phyloP scores from a whole-genome alignment of 176 grass and related monocot genomes.

The Chrysopogon serrulatus region DNA sequence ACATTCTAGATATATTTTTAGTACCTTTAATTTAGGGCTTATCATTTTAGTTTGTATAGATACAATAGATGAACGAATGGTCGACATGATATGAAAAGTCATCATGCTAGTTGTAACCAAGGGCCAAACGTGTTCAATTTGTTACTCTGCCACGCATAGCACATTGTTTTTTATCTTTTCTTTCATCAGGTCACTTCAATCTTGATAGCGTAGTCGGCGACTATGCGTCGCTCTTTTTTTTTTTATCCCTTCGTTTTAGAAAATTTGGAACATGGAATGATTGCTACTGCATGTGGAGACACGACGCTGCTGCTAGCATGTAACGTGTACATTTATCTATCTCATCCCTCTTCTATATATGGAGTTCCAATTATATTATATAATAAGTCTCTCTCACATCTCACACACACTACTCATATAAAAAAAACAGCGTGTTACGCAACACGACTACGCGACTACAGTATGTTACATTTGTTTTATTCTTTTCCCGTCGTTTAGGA shows the following conservation, averaged over 20 bases:
- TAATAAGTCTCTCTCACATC: too few relatives aligned
- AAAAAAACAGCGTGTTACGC: too few relatives aligned
- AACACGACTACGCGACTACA: too few relatives aligned
- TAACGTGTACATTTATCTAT: background rate
- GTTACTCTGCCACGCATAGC: background rate
- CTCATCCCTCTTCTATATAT: background rate
- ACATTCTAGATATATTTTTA: too few relatives aligned
- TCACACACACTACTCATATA: too few relatives aligned
- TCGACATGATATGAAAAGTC: background rate
- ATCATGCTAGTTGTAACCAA: background rate
- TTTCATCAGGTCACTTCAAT: background rate
- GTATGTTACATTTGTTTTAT: too few relatives aligned
- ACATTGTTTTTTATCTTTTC: too few relatives aligned
- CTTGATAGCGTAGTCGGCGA: background rate
- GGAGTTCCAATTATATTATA: background rate
- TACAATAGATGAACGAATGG: background rate
- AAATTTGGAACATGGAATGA: background rate
- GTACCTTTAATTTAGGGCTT: too few relatives aligned
- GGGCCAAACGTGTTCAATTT: background rate
- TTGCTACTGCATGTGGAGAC: slow-evolving; percentile 15
- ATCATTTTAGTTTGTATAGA: background rate
- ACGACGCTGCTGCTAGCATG: background rate
- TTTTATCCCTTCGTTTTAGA: background rate
- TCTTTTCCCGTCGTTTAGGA: too few relatives aligned
- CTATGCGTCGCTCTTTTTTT: background rate